Percentiles rank a stretch among this genome's conserved stretches.
These are phyloP conservation scores for Daedaleopsis nitida DNA, from an alignment of 768 basidiomycete genomes.

Conservation along the genomic window DNA sequence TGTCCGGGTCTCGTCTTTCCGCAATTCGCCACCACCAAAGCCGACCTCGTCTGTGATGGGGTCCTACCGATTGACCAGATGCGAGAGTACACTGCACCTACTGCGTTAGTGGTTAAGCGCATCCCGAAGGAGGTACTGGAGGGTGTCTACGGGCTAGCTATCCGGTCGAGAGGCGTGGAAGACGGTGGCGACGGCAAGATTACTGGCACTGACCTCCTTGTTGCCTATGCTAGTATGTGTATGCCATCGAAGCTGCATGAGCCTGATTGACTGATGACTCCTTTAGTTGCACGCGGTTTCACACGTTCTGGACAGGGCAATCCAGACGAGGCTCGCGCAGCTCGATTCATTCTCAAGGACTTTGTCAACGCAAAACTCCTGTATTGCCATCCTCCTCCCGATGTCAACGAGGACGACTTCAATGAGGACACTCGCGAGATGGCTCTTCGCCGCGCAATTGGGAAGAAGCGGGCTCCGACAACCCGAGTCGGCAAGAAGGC, in stretches of 20 bases:
- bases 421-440: constrained; percentile 70
- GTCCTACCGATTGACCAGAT: constrained; percentile 98
- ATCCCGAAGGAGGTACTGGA: constrained; percentile 86
- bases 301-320: constrained; percentile 94
- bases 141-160: constrained; percentile 82
- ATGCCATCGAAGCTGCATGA: neutral
- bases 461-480: constrained; percentile 87
- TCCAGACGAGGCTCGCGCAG: constrained; percentile 94
- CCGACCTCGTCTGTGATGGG: constrained; percentile 94
- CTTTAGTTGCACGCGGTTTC: constrained; percentile 87
- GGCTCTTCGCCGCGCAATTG: constrained; percentile 56
- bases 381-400: constrained; percentile 89
- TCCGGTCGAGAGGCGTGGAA: constrained; percentile 63
- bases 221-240: constrained; percentile 89
- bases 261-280: constrained; percentile 16
- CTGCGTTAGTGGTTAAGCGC: constrained; percentile 72
- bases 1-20: constrained; percentile 99
- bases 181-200: constrained; percentile 84
- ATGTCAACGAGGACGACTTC: constrained; percentile 62
- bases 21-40: constrained; percentile 96
- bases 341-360: constrained; percentile 92
- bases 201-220: constrained; percentile 78
- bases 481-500: constrained; percentile 85
- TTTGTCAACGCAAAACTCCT: constrained; percentile 94
- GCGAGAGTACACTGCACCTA: constrained; percentile 88